These are phyloP conservation scores for Nematocida sp. DNA, from an alignment of 371 early-diverging fungal genomes.

Conservation along the genomic window DNA sequence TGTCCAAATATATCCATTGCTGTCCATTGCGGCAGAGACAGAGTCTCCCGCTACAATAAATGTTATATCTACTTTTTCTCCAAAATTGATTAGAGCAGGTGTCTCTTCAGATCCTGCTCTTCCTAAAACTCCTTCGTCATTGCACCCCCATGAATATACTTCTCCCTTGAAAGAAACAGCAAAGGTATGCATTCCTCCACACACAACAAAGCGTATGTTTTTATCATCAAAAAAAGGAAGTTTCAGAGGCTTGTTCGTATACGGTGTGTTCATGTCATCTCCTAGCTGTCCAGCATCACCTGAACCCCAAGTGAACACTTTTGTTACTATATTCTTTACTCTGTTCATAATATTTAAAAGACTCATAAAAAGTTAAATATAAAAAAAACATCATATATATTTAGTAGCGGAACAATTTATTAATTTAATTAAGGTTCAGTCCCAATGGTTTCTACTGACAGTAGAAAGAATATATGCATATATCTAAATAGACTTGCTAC, in stretches of 20 bases:
- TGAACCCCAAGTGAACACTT: conserved; percentile 80
- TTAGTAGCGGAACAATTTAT: too few relatives aligned
- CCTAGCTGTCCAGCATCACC: conserved; percentile 93
- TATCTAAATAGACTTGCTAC: not conserved
- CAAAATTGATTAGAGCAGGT: conserved; percentile 49
- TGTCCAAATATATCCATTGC: conserved; percentile 75
- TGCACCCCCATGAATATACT: conserved; percentile 85
- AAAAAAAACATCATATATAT: too few relatives aligned
- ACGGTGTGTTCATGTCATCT: conserved; percentile 74
- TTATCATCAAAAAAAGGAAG: conserved; percentile 70
- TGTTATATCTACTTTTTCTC: conserved; percentile 71
- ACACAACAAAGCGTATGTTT: conserved; percentile 68
- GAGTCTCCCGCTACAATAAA: conserved; percentile 78
- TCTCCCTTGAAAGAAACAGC: conserved; percentile 69
- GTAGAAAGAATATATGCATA: too few relatives aligned
- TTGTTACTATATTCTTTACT: conserved; percentile 22
- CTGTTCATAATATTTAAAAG: conserved; percentile 13
- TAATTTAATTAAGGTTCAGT: too few relatives aligned
- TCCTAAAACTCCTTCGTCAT: conserved; percentile 92
- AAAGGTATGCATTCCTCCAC: conserved; percentile 71
- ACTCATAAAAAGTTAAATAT: not conserved
- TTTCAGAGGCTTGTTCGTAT: conserved; percentile 71
- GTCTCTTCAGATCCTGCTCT: conserved; percentile 69
- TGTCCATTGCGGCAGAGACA: conserved; percentile 77
- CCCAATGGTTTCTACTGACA: too few relatives aligned